These are phyloP conservation scores for Talaromyces sp. DNA, from an alignment of 2,329 filamentous ascomycete genomes.

Conservation along the genomic window DNA sequence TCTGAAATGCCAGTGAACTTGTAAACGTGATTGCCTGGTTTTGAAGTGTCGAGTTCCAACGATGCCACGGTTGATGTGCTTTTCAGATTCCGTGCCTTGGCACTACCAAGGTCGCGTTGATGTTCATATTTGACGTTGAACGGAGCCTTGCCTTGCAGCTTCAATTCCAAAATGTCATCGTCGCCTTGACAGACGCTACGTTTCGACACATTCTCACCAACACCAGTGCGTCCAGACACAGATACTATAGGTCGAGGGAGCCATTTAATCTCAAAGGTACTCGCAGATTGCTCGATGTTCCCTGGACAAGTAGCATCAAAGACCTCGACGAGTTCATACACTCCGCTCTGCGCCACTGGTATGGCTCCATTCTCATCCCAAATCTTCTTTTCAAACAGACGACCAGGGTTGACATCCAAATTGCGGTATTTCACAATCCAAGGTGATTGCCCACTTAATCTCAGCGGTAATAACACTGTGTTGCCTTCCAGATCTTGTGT, in stretches of 20 bases:
- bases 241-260: slow-evolving; percentile 73
- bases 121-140: slow-evolving; percentile 82
- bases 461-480: slow-evolving; percentile 71
- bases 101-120: slow-evolving; percentile 49
- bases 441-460: slow-evolving; percentile 79
- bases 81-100: slow-evolving; percentile 70
- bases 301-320: slow-evolving; percentile 80
- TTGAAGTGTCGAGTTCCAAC: slow-evolving; percentile 80
- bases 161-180: slow-evolving; percentile 81
- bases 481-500: slow-evolving; percentile 75
- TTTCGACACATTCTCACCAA: slow-evolving; percentile 63
- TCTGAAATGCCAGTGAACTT: slow-evolving; percentile 80
- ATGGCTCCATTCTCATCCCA: slow-evolving; percentile 67
- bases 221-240: slow-evolving; percentile 43
- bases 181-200: slow-evolving; percentile 90
- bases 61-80: slow-evolving; percentile 73
- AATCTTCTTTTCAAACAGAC: slow-evolving; percentile 51
- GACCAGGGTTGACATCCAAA: slow-evolving; percentile 51
- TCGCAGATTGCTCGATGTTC: slow-evolving; percentile 69
- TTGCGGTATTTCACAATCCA: slow-evolving; percentile 80
- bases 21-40: slow-evolving; percentile 82
- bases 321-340: slow-evolving; percentile 77
- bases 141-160: slow-evolving; percentile 75
- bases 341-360: slow-evolving; percentile 64
- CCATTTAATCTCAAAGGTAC: slow-evolving; percentile 78